Percentiles rank a stretch among this genome's conserved stretches.
phyloP scores from a whole-genome alignment of 2,329 filamentous ascomycete species.

The Penicillium verrucosum region DNA sequence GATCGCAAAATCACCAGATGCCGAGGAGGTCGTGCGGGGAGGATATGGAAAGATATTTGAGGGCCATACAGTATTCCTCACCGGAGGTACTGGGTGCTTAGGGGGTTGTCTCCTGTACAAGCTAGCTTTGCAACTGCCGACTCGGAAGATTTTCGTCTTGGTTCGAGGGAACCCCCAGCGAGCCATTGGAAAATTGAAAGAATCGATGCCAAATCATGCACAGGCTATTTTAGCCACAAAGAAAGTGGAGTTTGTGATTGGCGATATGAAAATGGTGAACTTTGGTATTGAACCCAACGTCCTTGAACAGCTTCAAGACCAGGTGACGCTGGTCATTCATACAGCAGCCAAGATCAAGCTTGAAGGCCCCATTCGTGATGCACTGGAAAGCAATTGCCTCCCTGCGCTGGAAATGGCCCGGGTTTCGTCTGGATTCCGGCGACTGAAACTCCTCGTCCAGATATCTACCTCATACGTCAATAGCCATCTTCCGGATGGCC shows the following conservation, averaged over 20 bases:
- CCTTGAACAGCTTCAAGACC: conserved; percentile 21
- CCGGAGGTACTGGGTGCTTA: conserved; percentile 31
- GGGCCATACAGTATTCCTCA: conserved; percentile 30
- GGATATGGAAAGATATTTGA: conserved; percentile 29
- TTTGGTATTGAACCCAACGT: conserved; percentile 23
- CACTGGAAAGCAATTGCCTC: conserved; percentile 33
- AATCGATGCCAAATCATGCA: conserved; percentile 29
- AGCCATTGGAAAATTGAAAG: conserved; percentile 30
- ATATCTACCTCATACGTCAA: conserved; percentile 33
- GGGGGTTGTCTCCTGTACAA: conserved; percentile 37
- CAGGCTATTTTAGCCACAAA: conserved; percentile 24
- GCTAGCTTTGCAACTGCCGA: conserved; percentile 32
- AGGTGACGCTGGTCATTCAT: conserved; percentile 35
- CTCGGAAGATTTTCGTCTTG: conserved; percentile 30
- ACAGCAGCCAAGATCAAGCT: conserved; percentile 34
- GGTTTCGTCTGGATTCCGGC: conserved; percentile 26
- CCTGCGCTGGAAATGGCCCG: conserved; percentile 30
- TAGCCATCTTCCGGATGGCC: conserved; percentile 32
- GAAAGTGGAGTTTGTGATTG: conserved; percentile 30
- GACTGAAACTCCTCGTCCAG: conserved; percentile 30
- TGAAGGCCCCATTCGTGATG: conserved; percentile 26
- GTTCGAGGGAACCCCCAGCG: conserved; percentile 23
- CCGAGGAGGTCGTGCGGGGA: conserved; percentile 21
- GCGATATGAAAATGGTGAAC: conserved; percentile 26
- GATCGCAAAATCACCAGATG: conserved; percentile 1